phyloP scores from a whole-genome alignment of 2,329 filamentous ascomycete species.

The Exophiala aquamarina region DNA sequence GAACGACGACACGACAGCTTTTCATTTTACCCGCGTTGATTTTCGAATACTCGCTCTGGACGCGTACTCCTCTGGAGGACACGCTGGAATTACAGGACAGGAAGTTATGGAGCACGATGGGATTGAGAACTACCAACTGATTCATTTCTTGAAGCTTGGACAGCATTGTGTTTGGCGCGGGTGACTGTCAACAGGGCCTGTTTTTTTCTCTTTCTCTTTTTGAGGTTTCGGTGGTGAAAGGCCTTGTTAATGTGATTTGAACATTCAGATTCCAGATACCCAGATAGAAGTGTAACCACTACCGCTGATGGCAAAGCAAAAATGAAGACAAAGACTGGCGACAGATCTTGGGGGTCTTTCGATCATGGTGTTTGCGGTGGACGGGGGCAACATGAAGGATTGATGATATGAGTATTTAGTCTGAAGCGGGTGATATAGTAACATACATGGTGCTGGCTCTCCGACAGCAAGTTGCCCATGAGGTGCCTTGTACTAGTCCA shows the following conservation, averaged over 20 bases:
- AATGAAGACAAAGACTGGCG: conserved; percentile 4
- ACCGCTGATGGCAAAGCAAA: neutral
- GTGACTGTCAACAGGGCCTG: conserved; percentile 7
- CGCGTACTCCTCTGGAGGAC: neutral
- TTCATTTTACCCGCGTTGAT: conserved; percentile 5
- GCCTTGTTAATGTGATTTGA: neutral
- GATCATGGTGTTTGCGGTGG: neutral
- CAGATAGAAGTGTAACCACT: conserved; percentile 5
- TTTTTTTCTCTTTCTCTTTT: too few species aligned
- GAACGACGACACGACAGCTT: conserved; percentile 17
- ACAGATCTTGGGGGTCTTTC: conserved; percentile 1
- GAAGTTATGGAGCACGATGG: too few species aligned
- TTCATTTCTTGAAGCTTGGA: conserved; percentile 17
- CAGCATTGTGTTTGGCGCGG: conserved; percentile 18
- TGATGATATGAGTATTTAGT: too few species aligned
- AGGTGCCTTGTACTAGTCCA: too few species aligned
- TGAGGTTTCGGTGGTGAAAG: neutral
- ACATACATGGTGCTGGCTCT: too few species aligned
- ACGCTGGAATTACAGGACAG: conserved; percentile 8
- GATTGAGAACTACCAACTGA: conserved; percentile 4
- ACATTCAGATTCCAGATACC: conserved; percentile 6
- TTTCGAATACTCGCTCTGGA: too few species aligned
- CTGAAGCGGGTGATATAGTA: too few species aligned
- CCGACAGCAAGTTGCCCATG: too few species aligned
- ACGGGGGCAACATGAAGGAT: too few species aligned